These are phyloP conservation scores for Vitis labrusca DNA, from an alignment of 164 flowering plant species.

Conservation along the genomic window DNA sequence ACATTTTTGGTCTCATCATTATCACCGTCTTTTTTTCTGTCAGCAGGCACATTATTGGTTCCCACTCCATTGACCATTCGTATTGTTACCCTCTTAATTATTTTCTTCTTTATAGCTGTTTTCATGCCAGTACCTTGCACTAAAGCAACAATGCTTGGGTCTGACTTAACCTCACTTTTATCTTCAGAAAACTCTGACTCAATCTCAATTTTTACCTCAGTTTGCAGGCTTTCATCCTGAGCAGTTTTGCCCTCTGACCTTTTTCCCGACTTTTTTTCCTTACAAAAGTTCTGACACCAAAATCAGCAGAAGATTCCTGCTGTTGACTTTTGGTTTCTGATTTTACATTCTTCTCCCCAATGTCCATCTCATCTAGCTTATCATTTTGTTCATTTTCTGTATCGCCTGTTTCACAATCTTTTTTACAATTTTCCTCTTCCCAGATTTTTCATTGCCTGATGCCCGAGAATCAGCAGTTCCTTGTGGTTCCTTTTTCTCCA, in stretches of 20 bases:
- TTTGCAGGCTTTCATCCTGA: conserved; percentile 14
- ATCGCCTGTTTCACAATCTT: conserved; percentile 64
- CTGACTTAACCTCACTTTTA: conserved; percentile 32
- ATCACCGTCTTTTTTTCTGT: conserved; percentile 23
- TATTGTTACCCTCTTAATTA: conserved; percentile 47
- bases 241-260: conserved; percentile 25
- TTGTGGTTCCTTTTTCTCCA: conserved; percentile 31
- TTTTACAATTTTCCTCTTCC: conserved; percentile 66
- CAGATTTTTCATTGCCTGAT: conserved; percentile 34
- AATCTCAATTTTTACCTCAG: conserved; percentile 33
- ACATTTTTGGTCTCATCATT: conserved; percentile 18
- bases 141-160: conserved; percentile 23
- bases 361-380: conserved; percentile 32
- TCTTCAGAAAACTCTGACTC: conserved; percentile 30
- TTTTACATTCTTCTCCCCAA: conserved; percentile 24
- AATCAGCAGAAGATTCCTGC: conserved; percentile 34
- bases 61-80: conserved; percentile 31
- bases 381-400: conserved; percentile 24
- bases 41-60: conserved; percentile 21
- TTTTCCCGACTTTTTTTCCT: conserved; percentile 46
- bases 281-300: conserved; percentile 37
- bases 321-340: conserved; percentile 29
- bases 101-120: conserved; percentile 54
- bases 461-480: conserved; percentile 29
- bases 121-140: conserved; percentile 35